Conservation (phyloP, 164 flowering plant species). For the Brasenia schreberi region DNA sequence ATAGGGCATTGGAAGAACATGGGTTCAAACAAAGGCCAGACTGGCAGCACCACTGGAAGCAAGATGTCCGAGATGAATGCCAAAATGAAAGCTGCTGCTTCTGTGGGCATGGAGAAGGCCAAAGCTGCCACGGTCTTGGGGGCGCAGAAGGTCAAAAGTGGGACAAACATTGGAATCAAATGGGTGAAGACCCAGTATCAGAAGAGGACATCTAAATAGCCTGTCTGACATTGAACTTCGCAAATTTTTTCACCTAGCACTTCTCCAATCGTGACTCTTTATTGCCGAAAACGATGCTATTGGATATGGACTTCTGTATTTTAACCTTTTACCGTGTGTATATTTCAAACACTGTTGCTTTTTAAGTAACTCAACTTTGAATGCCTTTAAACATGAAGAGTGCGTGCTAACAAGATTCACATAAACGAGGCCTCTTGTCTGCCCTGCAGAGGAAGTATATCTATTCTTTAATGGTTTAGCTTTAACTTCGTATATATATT, state of each 20-base stretch:
- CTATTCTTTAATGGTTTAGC: too few species aligned
- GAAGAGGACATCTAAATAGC: constrained; percentile 27
- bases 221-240: neutral
- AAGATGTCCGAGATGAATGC: constrained; percentile 17
- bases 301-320: neutral
- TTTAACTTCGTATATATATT: too few species aligned
- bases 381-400: too few species aligned
- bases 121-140: constrained; percentile 35
- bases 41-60: neutral
- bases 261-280: neutral
- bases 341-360: neutral
- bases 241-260: neutral
- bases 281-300: neutral
- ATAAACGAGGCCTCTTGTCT: too few species aligned
- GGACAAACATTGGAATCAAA: constrained; percentile 41
- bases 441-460: too few species aligned
- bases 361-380: too few species aligned
- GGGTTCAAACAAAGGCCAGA: neutral
- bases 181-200: constrained; percentile 54
- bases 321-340: neutral
- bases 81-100: constrained; percentile 21
- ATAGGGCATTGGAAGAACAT: neutral
- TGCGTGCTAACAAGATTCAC: too few species aligned
- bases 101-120: constrained; percentile 36
- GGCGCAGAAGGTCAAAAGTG: constrained; percentile 49